Percentiles rank a stretch among this genome's conserved stretches.
These are phyloP conservation scores for Chaetomium fimeti DNA, from an alignment of 495 filamentous ascomycete genomes.

Conservation along the genomic window DNA sequence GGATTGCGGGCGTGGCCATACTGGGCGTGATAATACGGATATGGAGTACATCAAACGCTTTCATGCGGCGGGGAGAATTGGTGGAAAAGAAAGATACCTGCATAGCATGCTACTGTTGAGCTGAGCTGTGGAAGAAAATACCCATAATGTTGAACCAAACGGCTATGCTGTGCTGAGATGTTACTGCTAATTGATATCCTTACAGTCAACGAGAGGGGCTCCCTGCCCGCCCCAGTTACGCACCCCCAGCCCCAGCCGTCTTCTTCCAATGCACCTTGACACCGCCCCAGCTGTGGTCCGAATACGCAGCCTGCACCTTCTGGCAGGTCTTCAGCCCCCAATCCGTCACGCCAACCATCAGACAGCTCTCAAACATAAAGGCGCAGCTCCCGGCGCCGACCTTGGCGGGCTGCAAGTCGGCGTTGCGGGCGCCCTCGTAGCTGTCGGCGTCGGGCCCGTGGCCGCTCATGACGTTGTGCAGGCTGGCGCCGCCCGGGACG, in stretches of 20 bases:
- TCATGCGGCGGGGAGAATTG: too few species aligned
- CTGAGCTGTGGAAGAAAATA: too few species aligned
- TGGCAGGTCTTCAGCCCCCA: constrained; percentile 82
- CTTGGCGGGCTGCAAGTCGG: constrained; percentile 54
- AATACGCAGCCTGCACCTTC: constrained; percentile 83
- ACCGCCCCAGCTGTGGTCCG: constrained; percentile 79
- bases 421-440: constrained; percentile 59
- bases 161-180: too few species aligned
- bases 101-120: too few species aligned
- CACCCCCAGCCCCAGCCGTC: neutral
- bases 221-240: neutral
- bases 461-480: constrained; percentile 61
- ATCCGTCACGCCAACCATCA: constrained; percentile 89
- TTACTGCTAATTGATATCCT: too few species aligned
- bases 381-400: constrained; percentile 60
- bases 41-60: too few species aligned
- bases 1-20: too few species aligned
- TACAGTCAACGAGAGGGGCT: too few species aligned
- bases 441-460: constrained; percentile 62
- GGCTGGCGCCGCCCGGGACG: constrained; percentile 54
- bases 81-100: too few species aligned
- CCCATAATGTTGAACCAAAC: too few species aligned
- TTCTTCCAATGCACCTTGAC: constrained; percentile 72
- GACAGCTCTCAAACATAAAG: constrained; percentile 67
- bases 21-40: too few species aligned